These are phyloP conservation scores for Collybia sordida DNA, from an alignment of 768 basidiomycete species.

Conservation along the genomic window DNA sequence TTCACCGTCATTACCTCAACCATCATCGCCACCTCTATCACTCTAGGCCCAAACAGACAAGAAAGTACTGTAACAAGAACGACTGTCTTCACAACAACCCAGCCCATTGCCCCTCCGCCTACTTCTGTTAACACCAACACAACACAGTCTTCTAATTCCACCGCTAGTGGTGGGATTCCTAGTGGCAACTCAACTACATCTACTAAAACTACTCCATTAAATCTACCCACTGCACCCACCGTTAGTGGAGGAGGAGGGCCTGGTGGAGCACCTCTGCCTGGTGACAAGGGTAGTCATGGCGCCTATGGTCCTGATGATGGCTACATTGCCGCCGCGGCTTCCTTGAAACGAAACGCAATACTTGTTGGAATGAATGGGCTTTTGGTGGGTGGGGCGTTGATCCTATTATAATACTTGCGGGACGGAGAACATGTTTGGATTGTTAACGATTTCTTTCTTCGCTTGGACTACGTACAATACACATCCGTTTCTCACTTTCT, in stretches of 20 bases:
- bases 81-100: conserved; percentile 46
- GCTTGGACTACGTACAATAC: too few species aligned
- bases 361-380: conserved; percentile 43
- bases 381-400: conserved; percentile 48
- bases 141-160: conserved; percentile 18
- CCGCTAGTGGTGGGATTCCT: conserved; percentile 15
- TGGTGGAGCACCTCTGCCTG: conserved; percentile 62
- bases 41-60: conserved; percentile 39
- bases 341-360: conserved; percentile 43
- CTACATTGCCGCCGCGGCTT: conserved; percentile 58
- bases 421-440: too few species aligned
- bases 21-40: conserved; percentile 34
- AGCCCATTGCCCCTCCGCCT: conserved; percentile 14
- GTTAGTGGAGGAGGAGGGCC: conserved; percentile 54
- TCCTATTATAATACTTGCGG: conserved; percentile 34
- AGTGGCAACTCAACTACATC: conserved; percentile 27
- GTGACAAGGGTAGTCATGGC: conserved; percentile 45
- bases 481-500: too few species aligned
- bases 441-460: too few species aligned
- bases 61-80: conserved; percentile 39
- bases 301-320: conserved; percentile 67
- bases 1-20: conserved; percentile 41
- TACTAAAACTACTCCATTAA: conserved; percentile 37
- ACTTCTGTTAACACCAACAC: conserved; percentile 14
- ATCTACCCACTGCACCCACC: conserved; percentile 60